Evolutionary conservation across 768 basidiomycete species (phyloP).

Genomic region (Rhodotorula sphaerocarpa): DNA sequence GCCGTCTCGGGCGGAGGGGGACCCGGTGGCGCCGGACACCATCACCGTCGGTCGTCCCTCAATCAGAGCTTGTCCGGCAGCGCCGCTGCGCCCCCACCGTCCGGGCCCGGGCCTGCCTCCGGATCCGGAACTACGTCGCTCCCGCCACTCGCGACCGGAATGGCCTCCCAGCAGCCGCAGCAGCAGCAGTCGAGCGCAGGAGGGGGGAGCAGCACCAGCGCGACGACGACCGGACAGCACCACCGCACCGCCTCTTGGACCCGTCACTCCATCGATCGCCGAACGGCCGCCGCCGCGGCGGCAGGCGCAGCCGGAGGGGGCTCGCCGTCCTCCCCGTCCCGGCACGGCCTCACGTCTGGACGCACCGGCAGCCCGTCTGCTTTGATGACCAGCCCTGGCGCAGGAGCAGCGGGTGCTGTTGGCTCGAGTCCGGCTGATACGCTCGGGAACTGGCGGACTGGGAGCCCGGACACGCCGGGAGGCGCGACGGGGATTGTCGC

Average conservation of each 20-base stretch:
- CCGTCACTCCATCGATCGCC: constrained; percentile 3
- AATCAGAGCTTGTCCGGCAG: too few relatives aligned
- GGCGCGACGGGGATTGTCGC: constrained; percentile 18
- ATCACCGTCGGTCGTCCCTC: background rate
- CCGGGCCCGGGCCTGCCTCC: too few relatives aligned
- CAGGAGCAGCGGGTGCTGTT: background rate
- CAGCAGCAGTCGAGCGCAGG: background rate
- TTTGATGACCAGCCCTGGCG: background rate
- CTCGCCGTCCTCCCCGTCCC: background rate
- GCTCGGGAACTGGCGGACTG: too few relatives aligned
- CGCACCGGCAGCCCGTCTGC: background rate
- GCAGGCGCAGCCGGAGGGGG: background rate
- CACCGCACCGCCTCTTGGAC: constrained; percentile 1
- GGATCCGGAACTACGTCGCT: too few relatives aligned
- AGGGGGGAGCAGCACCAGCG: too few relatives aligned
- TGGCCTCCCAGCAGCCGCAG: background rate
- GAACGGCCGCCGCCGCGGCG: background rate
- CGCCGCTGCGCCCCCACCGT: too few relatives aligned
- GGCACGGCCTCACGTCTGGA: background rate
- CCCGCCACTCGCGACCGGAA: too few relatives aligned
- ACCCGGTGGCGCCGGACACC: background rate
- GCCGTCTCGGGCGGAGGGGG: background rate
- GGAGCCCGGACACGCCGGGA: constrained; percentile 18
- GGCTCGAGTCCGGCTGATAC: background rate
- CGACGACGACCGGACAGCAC: background rate